Evolutionary conservation across 306 rosid species (phyloP).

Genomic region (Hylodesmum podocarpum): DNA sequence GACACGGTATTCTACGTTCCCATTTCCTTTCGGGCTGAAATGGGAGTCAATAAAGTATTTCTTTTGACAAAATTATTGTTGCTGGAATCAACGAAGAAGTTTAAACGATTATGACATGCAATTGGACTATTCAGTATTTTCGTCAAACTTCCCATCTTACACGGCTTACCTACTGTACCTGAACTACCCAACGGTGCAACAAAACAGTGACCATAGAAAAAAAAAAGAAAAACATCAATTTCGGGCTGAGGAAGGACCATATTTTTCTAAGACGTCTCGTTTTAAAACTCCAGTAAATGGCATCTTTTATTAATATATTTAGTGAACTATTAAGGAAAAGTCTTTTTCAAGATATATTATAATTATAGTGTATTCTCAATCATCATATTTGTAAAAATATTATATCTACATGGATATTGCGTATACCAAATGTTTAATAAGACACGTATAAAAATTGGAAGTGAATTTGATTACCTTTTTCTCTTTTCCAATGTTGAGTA

Average conservation of each 20-base stretch:
- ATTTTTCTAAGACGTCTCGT: neutral
- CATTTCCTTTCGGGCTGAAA: neutral
- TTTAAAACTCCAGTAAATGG: neutral
- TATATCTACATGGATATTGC: no score
- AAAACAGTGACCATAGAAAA: neutral
- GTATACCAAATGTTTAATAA: no score
- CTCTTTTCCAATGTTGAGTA: conserved; percentile 92
- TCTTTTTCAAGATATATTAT: no score
- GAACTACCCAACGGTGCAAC: neutral
- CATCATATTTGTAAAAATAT: no score
- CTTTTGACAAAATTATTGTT: neutral
- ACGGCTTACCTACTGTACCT: neutral
- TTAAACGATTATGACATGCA: neutral
- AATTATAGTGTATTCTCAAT: no score
- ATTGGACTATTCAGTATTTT: conserved; percentile 4
- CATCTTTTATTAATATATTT: neutral
- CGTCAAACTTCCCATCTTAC: neutral
- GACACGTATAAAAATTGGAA: no score
- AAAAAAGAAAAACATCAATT: neutral
- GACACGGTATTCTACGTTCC: neutral
- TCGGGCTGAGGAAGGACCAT: neutral
- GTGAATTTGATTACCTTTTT: conserved; percentile 57
- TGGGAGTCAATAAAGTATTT: neutral
- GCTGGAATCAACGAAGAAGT: neutral
- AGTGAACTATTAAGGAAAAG: no score